A percentile compares a stretch with the other conserved stretches of the same genome.
Conservation (phyloP, 495 filamentous ascomycete species). For the Talaromyces adpressus region DNA sequence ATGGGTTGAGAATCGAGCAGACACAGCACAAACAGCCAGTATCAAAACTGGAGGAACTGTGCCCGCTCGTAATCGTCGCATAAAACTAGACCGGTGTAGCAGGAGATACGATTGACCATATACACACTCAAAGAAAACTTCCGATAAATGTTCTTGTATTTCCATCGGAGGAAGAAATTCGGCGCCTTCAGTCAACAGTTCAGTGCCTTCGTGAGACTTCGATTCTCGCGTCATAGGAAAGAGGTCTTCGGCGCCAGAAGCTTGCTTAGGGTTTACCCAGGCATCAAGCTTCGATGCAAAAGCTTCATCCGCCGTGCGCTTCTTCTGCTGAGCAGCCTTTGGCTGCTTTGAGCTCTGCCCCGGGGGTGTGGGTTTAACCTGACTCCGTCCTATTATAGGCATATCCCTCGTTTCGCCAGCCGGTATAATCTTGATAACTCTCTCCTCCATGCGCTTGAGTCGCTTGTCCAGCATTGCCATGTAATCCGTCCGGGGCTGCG, state of each 20-base stretch:
- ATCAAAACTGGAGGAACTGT: constrained; percentile 78
- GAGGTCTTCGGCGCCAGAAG: constrained; percentile 39
- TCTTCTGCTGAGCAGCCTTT: constrained; percentile 54
- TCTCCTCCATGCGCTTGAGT: constrained; percentile 91
- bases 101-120: constrained; percentile 94
- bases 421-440: constrained; percentile 92
- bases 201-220: constrained; percentile 60
- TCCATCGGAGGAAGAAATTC: constrained; percentile 82
- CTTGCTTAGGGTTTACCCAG: constrained; percentile 61
- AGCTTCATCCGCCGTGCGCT: constrained; percentile 80
- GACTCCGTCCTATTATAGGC: constrained; percentile 58
- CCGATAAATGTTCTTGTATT: constrained; percentile 87
- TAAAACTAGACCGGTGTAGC: constrained; percentile 96
- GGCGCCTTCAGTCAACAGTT: constrained; percentile 68
- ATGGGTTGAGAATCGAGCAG: constrained; percentile 92
- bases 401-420: constrained; percentile 64
- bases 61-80: constrained; percentile 68
- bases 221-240: constrained; percentile 50
- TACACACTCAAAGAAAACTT: constrained; percentile 92
- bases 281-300: constrained; percentile 76
- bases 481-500: constrained; percentile 93
- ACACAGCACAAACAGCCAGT: constrained; percentile 85
- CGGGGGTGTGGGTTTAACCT: constrained; percentile 72
- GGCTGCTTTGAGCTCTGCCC: constrained; percentile 45
- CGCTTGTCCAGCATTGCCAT: constrained; percentile 99